A percentile compares a stretch with the other conserved stretches of the same genome.
These are phyloP conservation scores for Hapsidospora chrysogenum DNA, from an alignment of 495 filamentous ascomycete genomes.

Conservation along the genomic window DNA sequence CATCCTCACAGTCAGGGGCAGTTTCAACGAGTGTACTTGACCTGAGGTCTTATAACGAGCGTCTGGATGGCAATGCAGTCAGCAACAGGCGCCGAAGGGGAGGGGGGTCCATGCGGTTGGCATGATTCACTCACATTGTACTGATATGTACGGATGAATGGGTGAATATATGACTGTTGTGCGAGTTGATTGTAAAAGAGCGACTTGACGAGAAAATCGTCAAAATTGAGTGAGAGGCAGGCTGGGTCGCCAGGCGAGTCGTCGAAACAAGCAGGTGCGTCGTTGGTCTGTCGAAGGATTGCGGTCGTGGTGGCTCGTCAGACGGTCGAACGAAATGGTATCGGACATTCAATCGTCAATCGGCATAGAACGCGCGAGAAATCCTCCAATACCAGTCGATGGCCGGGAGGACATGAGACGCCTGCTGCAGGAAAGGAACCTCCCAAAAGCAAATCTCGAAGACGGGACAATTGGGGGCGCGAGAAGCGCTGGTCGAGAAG, in stretches of 20 bases:
- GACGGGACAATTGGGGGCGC: neutral
- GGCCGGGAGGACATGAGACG: no score
- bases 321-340: neutral
- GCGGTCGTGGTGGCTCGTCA: neutral
- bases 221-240: neutral
- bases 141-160: neutral
- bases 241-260: neutral
- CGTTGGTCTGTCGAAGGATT: no score
- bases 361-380: neutral
- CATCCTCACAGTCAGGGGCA: neutral
- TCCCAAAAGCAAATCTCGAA: constrained; percentile 1
- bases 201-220: neutral
- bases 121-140: neutral
- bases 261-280: neutral
- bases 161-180: no score
- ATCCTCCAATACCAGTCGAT: neutral
- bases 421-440: no score
- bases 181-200: neutral
- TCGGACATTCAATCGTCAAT: neutral
- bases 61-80: neutral
- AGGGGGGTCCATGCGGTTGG: neutral
- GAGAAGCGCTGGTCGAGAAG: constrained; percentile 3
- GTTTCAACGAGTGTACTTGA: constrained; percentile 2
- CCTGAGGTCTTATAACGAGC: constrained; percentile 1
- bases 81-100: no score